Conservation (phyloP, 2,329 filamentous ascomycete species). For the Arthrobotrys entomopaga region DNA sequence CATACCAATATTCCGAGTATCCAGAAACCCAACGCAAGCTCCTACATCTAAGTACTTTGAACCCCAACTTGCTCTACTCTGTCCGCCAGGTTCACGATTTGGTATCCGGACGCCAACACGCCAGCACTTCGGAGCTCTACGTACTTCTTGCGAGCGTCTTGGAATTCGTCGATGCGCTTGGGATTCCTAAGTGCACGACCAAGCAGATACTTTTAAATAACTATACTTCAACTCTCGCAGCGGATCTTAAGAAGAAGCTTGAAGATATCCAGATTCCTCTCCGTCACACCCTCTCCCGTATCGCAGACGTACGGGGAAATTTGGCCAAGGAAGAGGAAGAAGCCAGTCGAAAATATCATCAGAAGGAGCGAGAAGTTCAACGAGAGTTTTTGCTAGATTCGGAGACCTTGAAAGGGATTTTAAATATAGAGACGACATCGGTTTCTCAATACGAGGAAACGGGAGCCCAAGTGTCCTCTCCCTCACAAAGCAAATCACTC, state of each 20-base stretch:
- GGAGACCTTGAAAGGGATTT: constrained; percentile 8
- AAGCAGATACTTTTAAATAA: constrained; percentile 21
- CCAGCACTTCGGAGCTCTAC: constrained; percentile 19
- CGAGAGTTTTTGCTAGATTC: constrained; percentile 25
- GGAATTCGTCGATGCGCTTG: constrained; percentile 30
- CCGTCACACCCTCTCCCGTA: constrained; percentile 19
- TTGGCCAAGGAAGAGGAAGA: constrained; percentile 22
- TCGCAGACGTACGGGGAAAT: constrained; percentile 16
- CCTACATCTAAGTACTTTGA: neutral
- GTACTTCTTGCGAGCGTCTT: constrained; percentile 5
- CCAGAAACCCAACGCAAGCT: constrained; percentile 5
- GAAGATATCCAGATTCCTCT: constrained; percentile 36
- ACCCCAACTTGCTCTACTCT: constrained; percentile 22
- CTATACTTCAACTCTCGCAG: constrained; percentile 24
- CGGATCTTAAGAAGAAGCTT: constrained; percentile 35
- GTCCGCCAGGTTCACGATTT: constrained; percentile 37
- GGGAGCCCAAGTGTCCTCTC: neutral
- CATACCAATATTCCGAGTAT: neutral
- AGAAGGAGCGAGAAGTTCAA: constrained; percentile 24
- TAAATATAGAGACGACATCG: constrained; percentile 1
- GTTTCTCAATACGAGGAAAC: neutral
- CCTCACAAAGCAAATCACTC: too few relatives aligned
- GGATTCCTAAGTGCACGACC: neutral
- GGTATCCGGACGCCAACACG: constrained; percentile 20
- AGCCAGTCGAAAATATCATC: constrained; percentile 16